phyloP scores from a whole-genome alignment of 1,284 basidiomycete species.

The Sporisorium iseilematis-ciliati region DNA sequence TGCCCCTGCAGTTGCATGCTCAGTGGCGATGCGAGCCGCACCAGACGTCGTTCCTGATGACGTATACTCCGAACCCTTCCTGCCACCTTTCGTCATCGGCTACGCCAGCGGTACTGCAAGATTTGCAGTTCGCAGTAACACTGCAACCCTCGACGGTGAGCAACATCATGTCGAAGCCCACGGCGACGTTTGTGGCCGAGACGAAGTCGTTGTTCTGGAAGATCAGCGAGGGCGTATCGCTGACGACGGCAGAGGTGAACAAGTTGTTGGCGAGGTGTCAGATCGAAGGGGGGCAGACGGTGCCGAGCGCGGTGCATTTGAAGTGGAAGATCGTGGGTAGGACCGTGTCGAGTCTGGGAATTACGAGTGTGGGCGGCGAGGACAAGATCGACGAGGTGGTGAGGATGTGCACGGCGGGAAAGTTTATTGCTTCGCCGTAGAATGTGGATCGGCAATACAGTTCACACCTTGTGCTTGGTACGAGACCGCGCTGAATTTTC shows the following conservation, averaged over 20 bases:
- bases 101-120: constrained; percentile 31
- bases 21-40: constrained; percentile 73
- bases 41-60: constrained; percentile 73
- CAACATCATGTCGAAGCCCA: constrained; percentile 73
- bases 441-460: neutral
- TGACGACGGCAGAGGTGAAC: constrained; percentile 32
- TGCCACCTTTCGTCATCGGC: constrained; percentile 10
- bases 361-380: neutral
- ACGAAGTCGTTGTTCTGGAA: constrained; percentile 71
- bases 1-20: constrained; percentile 72
- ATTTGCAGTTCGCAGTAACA: constrained; percentile 70
- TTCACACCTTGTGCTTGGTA: too few relatives aligned
- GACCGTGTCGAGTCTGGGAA: constrained; percentile 52
- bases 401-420: constrained; percentile 37
- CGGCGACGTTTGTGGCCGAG: constrained; percentile 70
- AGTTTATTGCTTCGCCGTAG: constrained; percentile 50
- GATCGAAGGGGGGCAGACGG: constrained; percentile 63
- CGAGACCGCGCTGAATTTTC: too few relatives aligned
- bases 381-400: constrained; percentile 44
- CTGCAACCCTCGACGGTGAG: constrained; percentile 70
- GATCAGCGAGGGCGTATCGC: constrained; percentile 60
- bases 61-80: constrained; percentile 69
- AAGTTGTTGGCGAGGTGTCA: constrained; percentile 73
- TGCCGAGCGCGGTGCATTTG: constrained; percentile 70
- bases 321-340: constrained; percentile 71